Percentiles rank a stretch among this genome's conserved stretches.
These are phyloP conservation scores for Straminergon stramineum DNA, from an alignment of 225 moss, liverwort and hornwort genomes.

Conservation along the genomic window DNA sequence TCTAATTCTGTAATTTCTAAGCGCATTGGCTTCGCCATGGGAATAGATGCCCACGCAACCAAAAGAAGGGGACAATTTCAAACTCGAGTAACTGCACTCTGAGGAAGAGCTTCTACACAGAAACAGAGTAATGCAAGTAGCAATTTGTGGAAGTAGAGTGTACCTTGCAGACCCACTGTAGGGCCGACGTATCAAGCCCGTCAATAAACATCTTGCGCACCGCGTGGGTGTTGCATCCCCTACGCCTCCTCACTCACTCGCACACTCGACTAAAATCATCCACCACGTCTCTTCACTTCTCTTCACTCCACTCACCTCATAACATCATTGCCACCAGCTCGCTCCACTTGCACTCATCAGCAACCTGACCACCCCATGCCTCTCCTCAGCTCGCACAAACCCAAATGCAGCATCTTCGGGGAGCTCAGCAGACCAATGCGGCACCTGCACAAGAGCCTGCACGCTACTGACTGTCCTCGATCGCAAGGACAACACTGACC, in stretches of 20 bases:
- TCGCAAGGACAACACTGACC: not conserved
- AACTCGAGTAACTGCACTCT: not conserved
- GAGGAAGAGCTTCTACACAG: not conserved
- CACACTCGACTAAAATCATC: not conserved
- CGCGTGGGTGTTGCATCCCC: conserved; percentile 40
- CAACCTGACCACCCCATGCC: not conserved
- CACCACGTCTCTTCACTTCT: not conserved
- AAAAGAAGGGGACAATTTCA: too few species aligned
- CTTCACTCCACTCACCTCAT: too few species aligned
- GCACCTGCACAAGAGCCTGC: not conserved
- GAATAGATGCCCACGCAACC: too few species aligned
- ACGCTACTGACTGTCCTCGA: not conserved
- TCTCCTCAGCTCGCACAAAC: not conserved
- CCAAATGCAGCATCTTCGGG: not conserved
- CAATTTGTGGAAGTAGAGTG: not conserved
- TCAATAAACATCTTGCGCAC: conserved; percentile 84
- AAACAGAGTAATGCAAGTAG: not conserved
- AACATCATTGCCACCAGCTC: not conserved
- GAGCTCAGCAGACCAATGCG: not conserved
- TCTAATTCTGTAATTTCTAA: too few species aligned
- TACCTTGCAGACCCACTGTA: conserved; percentile 78
- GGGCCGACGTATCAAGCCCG: conserved; percentile 77
- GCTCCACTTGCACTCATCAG: not conserved
- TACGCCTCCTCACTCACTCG: not conserved
- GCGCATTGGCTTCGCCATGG: too few species aligned